phyloP scores from a whole-genome alignment of 108 stramenopile species.

The Mayamaea pseudoterrestris region DNA sequence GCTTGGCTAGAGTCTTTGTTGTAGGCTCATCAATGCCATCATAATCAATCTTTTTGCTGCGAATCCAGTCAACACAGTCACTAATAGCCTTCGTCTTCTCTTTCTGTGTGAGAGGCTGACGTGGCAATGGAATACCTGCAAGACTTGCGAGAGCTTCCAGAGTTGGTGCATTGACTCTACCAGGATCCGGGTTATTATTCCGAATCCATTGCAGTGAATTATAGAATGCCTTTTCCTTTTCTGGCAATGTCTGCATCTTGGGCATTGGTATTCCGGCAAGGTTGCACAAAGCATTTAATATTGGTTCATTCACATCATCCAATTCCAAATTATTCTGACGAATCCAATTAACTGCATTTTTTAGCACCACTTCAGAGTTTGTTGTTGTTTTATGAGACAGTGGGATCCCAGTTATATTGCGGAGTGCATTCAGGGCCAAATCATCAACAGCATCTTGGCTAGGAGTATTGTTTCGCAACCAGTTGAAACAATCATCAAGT shows the following conservation, averaged over 20 bases:
- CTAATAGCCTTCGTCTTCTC: slow-evolving; percentile 1
- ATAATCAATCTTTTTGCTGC: not conserved
- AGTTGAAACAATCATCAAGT: slow-evolving; percentile 2
- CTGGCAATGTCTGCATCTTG: not conserved
- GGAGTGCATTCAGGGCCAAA: slow-evolving; percentile 9
- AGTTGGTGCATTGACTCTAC: slow-evolving; percentile 3
- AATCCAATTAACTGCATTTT: slow-evolving; percentile 5
- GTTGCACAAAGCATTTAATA: not conserved
- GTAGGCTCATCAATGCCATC: slow-evolving; percentile 4
- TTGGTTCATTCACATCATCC: slow-evolving; percentile 3
- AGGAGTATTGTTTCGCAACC: slow-evolving; percentile 16
- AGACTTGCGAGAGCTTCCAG: not conserved
- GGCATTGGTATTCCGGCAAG: slow-evolving; percentile 4
- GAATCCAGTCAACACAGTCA: slow-evolving; percentile 2
- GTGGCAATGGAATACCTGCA: not conserved
- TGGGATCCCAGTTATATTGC: not conserved
- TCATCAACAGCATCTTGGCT: slow-evolving; percentile 9
- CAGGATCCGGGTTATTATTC: slow-evolving; percentile 2
- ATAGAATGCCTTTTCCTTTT: slow-evolving; percentile 4
- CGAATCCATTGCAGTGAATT: slow-evolving; percentile 12
- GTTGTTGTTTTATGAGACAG: not conserved
- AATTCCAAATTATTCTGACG: not conserved
- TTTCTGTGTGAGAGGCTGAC: slow-evolving; percentile 5
- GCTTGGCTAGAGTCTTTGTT: not conserved
- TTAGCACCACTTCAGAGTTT: not conserved